phyloP scores from a whole-genome alignment of 2,329 filamentous ascomycete species.

The Paecilomyces formosus region DNA sequence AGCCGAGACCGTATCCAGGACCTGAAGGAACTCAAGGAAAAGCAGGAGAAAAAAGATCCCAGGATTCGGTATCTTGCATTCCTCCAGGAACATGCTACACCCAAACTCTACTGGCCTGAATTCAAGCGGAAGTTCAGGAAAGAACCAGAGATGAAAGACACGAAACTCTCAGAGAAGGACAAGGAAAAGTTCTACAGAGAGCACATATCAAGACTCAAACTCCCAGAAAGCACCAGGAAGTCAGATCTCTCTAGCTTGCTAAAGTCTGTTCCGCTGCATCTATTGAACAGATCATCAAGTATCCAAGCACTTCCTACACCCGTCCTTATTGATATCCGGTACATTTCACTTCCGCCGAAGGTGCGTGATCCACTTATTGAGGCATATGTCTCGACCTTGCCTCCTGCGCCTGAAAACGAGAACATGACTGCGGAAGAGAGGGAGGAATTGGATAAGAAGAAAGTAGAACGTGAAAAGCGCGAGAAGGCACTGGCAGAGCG shows the following conservation, averaged over 20 bases:
- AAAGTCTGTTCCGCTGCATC: constrained; percentile 33
- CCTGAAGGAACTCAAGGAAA: constrained; percentile 64
- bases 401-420: constrained; percentile 27
- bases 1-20: constrained; percentile 65
- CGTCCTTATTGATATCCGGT: constrained; percentile 39
- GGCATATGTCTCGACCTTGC: constrained; percentile 36
- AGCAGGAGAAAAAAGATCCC: constrained; percentile 74
- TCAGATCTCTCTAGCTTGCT: constrained; percentile 39
- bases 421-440: constrained; percentile 31
- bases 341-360: constrained; percentile 33
- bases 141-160: constrained; percentile 61
- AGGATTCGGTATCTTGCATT: constrained; percentile 74
- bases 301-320: constrained; percentile 30
- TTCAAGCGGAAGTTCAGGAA: constrained; percentile 88
- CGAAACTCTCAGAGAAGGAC: constrained; percentile 39
- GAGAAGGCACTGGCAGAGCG: constrained; percentile 37
- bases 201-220: constrained; percentile 38
- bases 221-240: constrained; percentile 38
- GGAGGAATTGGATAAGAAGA: constrained; percentile 28
- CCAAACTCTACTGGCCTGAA: constrained; percentile 95
- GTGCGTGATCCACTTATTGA: constrained; percentile 34
- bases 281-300: constrained; percentile 32
- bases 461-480: constrained; percentile 34
- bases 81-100: constrained; percentile 71
- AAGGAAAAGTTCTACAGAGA: constrained; percentile 44